Evolutionary conservation across 345 rosid genomes (phyloP).

Genomic region (Cardamine chenopodiifolia): DNA sequence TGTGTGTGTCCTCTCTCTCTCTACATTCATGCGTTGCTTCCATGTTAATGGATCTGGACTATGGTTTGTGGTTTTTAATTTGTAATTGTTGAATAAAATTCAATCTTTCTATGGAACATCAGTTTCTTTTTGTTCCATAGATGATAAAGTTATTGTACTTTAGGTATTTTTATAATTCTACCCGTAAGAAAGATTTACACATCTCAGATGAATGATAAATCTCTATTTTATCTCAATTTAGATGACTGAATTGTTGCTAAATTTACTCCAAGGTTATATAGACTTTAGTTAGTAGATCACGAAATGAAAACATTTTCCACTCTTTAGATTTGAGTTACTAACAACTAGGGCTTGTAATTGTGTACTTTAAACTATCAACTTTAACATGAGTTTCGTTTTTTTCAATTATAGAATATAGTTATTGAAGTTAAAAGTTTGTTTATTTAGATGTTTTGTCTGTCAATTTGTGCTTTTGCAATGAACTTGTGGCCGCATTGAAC

Average conservation of each 20-base stretch:
- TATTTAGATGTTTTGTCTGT: too few species aligned
- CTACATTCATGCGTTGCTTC: constrained; percentile 27
- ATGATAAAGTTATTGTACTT: constrained; percentile 21
- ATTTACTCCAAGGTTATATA: too few species aligned
- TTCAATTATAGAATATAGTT: too few species aligned
- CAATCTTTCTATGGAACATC: constrained; percentile 24
- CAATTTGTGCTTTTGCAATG: too few species aligned
- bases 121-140: constrained; percentile 16
- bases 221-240: background rate
- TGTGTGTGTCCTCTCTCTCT: constrained; percentile 13
- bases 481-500: too few species aligned
- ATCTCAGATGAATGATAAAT: background rate
- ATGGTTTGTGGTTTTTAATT: constrained; percentile 23
- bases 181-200: background rate
- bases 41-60: constrained; percentile 24
- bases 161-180: background rate
- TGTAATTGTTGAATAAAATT: constrained; percentile 32
- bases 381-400: too few species aligned
- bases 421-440: too few species aligned
- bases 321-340: background rate
- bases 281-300: background rate
- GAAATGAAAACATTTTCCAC: too few species aligned
- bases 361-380: background rate
- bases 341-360: background rate
- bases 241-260: background rate